Conservation (phyloP, 495 filamentous ascomycete species). For the Hypoxylon subgilvum region DNA sequence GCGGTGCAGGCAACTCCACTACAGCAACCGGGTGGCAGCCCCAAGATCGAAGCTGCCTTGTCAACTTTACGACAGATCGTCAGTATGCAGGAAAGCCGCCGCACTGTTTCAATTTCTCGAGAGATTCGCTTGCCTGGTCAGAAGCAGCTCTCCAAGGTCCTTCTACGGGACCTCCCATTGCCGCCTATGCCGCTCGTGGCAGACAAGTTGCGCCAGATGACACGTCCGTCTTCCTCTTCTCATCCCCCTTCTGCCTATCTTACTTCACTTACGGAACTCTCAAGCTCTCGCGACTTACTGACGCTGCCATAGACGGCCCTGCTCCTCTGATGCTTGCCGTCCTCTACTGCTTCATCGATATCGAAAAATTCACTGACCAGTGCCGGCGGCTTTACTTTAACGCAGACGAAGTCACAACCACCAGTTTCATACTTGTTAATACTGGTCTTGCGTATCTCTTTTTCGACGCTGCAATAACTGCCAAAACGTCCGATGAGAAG, state of each 20-base stretch:
- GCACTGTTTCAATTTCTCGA: conserved; percentile 39
- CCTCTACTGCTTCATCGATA: conserved; percentile 49
- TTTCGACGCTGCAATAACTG: conserved; percentile 51
- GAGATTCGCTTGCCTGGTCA: conserved; percentile 53
- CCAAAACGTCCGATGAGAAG: conserved; percentile 42
- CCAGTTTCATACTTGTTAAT: conserved; percentile 63
- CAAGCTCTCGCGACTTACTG: background rate
- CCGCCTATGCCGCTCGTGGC: conserved; percentile 61
- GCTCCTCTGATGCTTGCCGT: conserved; percentile 48
- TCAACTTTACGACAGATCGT: conserved; percentile 64
- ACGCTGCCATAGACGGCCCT: conserved; percentile 37
- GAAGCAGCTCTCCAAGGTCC: conserved; percentile 48
- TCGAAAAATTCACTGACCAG: conserved; percentile 63
- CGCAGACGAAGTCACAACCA: conserved; percentile 61
- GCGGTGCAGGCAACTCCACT: conserved; percentile 62
- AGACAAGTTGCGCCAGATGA: conserved; percentile 55
- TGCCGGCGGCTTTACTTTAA: conserved; percentile 66
- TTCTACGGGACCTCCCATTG: conserved; percentile 59
- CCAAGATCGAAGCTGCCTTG: conserved; percentile 62
- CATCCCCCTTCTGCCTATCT: background rate
- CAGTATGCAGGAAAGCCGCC: conserved; percentile 51
- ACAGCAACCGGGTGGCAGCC: conserved; percentile 48
- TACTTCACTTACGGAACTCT: too few relatives aligned
- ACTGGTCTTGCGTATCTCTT: conserved; percentile 64
- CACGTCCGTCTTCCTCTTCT: conserved; percentile 33